These are phyloP conservation scores for Pistacia atlantica DNA, from an alignment of 345 rosid species.

Conservation along the genomic window DNA sequence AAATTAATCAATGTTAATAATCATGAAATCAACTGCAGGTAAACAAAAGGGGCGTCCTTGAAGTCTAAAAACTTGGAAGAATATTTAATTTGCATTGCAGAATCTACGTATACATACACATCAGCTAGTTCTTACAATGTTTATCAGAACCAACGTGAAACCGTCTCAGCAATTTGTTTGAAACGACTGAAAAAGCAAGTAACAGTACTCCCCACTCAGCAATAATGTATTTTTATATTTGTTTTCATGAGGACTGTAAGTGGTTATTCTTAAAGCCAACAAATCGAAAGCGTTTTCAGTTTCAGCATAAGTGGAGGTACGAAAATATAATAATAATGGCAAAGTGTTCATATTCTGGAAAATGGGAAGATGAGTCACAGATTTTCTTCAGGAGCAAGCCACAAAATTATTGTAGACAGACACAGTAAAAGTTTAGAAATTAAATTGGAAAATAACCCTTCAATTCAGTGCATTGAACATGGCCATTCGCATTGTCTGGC, in stretches of 20 bases:
- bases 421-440: too few species aligned
- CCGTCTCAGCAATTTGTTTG: slow-evolving; percentile 1
- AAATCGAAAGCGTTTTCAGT: neutral
- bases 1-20: neutral
- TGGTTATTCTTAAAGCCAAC: neutral
- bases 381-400: too few species aligned
- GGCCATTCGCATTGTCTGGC: too few species aligned
- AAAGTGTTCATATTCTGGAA: too few species aligned
- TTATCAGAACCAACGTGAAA: slow-evolving; percentile 13
- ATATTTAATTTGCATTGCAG: neutral
- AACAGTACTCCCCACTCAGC: neutral
- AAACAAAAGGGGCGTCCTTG: neutral
- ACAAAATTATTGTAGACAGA: too few species aligned
- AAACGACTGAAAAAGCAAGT: slow-evolving; percentile 1
- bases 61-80: slow-evolving; percentile 1
- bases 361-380: too few species aligned
- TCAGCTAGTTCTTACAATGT: slow-evolving; percentile 4
- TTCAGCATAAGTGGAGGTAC: neutral
- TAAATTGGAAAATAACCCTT: too few species aligned
- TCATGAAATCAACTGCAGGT: neutral
- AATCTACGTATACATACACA: neutral
- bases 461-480: neutral
- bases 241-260: neutral
- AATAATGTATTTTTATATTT: neutral
- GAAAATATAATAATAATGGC: too few species aligned